Base-by-base conservation (phyloP, 2,329 filamentous ascomycete species). In the Aciculosporium take region DNA sequence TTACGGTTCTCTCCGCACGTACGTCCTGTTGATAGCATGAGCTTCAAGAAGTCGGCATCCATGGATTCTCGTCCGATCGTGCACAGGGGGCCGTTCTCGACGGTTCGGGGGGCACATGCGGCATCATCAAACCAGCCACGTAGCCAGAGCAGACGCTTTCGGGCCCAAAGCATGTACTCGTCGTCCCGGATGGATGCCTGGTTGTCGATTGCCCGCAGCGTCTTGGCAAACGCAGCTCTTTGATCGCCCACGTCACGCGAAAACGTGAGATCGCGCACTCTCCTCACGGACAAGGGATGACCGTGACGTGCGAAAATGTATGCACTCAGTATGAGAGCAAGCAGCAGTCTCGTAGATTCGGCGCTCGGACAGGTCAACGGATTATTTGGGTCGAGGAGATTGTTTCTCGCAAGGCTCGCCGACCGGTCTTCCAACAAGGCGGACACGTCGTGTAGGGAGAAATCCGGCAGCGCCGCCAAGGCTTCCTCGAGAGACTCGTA, bases 121-220 rank as follows among this genome's bases (percentile, higher is more conserved):
- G 23, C 24, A 3, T 72, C 66, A 20, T 68, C 67, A 27, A 79
- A 79, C 83, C 83, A 88, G 51, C 72, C 71, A 53, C 78, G 76
- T 24, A 89, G 65, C 84, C 84, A 89, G 4, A 86, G 55, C 7
- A 88, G 58, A 50, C 80, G 76, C 32, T 71, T 71, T 43, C 82
- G 70, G 10, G 73, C 69, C 40, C 63, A 66, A 21, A 68, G 62
- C 79, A 80, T 84, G 46, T 73, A 75, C 27, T 67, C 67, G 45
- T 84, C 78, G 40, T 84, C 76, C 28, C 68, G 70, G 45, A 71
- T 76, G 2, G 71, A 63, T 10, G 66, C 65, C 41, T 67, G 67
- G 37, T 59, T 61, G 38, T 63, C 56, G 18, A 80, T 52, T 2
- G 63, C 60, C 45, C 72, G 69, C 40, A 85, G 63, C n/a, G 81